These are phyloP conservation scores for Tinospora cordifolia DNA, from an alignment of 164 flowering plant genomes.

Conservation along the genomic window DNA sequence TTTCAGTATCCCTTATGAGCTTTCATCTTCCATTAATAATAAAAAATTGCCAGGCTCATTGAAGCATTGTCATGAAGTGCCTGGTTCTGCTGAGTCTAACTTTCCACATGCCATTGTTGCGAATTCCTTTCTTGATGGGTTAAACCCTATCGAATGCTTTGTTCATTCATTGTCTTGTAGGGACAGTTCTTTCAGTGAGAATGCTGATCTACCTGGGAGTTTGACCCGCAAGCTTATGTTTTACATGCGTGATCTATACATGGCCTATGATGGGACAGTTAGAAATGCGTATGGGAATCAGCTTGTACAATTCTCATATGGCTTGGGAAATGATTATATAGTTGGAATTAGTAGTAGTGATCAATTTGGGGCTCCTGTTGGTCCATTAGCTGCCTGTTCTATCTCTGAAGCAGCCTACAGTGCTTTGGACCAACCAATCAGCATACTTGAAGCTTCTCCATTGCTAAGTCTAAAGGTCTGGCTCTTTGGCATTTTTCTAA, in stretches of 20 bases:
- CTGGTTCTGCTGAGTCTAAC: slow-evolving; percentile 20
- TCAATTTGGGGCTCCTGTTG: slow-evolving; percentile 71
- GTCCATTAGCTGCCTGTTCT: slow-evolving; percentile 76
- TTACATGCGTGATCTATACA: slow-evolving; percentile 68
- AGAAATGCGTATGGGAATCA: slow-evolving; percentile 81
- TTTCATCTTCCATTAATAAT: slow-evolving; percentile 46
- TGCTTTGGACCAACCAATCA: slow-evolving; percentile 83
- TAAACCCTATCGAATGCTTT: slow-evolving; percentile 79
- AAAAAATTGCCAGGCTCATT: slow-evolving; percentile 16
- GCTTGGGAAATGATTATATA: slow-evolving; percentile 15
- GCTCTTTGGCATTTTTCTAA: slow-evolving; percentile 1
- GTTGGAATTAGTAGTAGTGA: slow-evolving; percentile 10
- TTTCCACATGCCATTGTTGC: slow-evolving; percentile 57
- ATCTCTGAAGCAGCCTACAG: slow-evolving; percentile 90
- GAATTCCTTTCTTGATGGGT: slow-evolving; percentile 59
- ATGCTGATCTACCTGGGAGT: slow-evolving; percentile 90
- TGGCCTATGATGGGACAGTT: slow-evolving; percentile 89
- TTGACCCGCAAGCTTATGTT: slow-evolving; percentile 67
- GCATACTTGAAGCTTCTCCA: slow-evolving; percentile 63
- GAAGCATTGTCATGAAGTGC: neutral
- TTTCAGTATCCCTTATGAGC: slow-evolving; percentile 50
- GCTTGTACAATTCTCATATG: slow-evolving; percentile 64
- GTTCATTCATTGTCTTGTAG: slow-evolving; percentile 69
- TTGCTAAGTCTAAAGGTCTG: slow-evolving; percentile 68
- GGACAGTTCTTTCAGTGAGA: slow-evolving; percentile 68